Base-by-base conservation (phyloP, 306 rosid genomes). In the Cucurbita maxima region DNA sequence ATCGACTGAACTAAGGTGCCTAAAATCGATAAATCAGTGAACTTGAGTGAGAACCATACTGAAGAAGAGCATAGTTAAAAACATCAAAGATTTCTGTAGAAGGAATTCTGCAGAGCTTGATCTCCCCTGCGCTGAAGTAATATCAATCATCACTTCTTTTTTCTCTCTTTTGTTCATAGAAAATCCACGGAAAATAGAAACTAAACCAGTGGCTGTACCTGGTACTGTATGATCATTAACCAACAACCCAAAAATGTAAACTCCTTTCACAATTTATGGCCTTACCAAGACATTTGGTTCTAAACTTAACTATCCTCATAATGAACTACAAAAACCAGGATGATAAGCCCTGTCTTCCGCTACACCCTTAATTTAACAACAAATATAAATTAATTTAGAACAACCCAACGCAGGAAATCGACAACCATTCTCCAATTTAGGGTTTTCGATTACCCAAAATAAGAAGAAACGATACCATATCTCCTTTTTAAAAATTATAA, bases 1-100 rank as follows among this genome's bases (percentile, higher is more conserved):
- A 5, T 92, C 98, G 7, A 88, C 84, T 4, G 77, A 84, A 76
- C 74, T 87, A 25, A 92, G 79, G 81, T 92, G 96, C 88, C 93
- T 86, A 74, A 45, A 60, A 67, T 56, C 41, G 71, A 76, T 40
- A 52, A 77, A 44, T 20, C 19, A 69, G 58, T 47, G 44, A 70
- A 70, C 44, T 30, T 15, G 58, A 50, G 58, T 47, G 58, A 50
- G 45, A 70, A 70, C 16, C 74, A 70, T 50, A 30, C 25, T 25
- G 41, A 47, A 52, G 5, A 60, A 72, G 40, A 47, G 5, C 53
- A 78, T 72, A 50, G 50, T 5, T 73, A 55, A 10, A 56, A 56
- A 56, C 43, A 53, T 50, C 10, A 47, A 34, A 51, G 14, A 52
- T 50, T 7, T 13, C 50, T 50, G 7, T 3, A 47, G 3, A 7